Evolutionary conservation across 106 monocot species (phyloP), one percentile per base, ranked within the genome.

Genomic region (Platanthera zijinensis): DNA sequence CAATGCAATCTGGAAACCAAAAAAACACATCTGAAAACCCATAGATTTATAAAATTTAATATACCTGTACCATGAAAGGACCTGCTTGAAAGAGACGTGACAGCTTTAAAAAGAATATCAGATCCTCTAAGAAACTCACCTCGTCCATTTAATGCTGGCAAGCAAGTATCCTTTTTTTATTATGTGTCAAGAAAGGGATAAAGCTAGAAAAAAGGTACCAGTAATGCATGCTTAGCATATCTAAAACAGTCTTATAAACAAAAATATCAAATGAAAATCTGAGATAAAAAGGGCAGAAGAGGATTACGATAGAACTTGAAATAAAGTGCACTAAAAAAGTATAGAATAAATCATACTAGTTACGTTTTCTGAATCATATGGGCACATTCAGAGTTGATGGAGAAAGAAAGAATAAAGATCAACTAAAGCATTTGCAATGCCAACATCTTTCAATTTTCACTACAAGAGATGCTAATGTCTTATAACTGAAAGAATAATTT

Each of bases 11-110:
- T 46, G 11, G 46, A 61, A 15, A 32, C 61, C 67, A 47, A 69
- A 51, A 11, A 47, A 66, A 32, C 3, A 10, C 18, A 21, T 2
- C 66, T 1, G 18, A 66, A 32, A 66, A 32, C 32, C 4, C 19
- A 52, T 64, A 69, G 7, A 78, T 47, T 63, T 18, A 74, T 8
- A 78, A 80, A 66, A 30, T 11, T 32, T 66, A 66, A 11, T 63
- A 54, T 79, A 96, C 95, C 90, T 82, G 95, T 92, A 68, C 85
- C 86, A 87, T 90, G 93, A 83, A 92, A 93, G 52, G n/a, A 70
- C 39, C 89, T 74, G 48, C 54, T 85, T 69, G 54, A 48, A 83
- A 77, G 78, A 53, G 75, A 57, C 50, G 74, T 14, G 4, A 21
- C 39, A 28, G 14, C 51, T 51, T 72, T 51, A 21, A 72, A 19